Conservation (phyloP, 176 grass and related monocot genomes). For the Pontederia crassipes region DNA sequence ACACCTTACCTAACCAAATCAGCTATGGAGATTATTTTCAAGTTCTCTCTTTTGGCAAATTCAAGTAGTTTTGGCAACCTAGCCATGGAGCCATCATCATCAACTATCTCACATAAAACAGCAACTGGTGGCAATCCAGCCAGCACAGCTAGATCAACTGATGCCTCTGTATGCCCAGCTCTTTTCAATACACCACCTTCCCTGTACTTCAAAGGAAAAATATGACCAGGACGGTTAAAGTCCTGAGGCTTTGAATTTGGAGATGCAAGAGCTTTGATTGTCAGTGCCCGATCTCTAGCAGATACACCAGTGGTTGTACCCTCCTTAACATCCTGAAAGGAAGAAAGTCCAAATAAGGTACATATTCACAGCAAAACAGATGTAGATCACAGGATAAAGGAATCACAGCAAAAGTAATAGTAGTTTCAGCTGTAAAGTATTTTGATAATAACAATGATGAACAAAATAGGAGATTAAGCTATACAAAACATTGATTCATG, state of each 20-base stretch:
- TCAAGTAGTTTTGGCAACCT: conserved; percentile 68
- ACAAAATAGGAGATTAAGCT: too few relatives aligned
- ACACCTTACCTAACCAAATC: conserved; percentile 69
- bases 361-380: neutral
- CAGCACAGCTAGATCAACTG: conserved; percentile 78
- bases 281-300: conserved; percentile 70
- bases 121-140: conserved; percentile 69
- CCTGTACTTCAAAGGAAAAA: conserved; percentile 90
- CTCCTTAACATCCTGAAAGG: conserved; percentile 77
- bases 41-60: conserved; percentile 71
- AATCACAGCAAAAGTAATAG: neutral
- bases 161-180: conserved; percentile 95
- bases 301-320: conserved; percentile 92
- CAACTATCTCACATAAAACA: conserved; percentile 83
- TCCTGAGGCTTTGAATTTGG: conserved; percentile 67
- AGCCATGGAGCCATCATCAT: conserved; percentile 91
- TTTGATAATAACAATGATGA: neutral
- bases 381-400: neutral
- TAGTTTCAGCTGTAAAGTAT: neutral
- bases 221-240: conserved; percentile 87
- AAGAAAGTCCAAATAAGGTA: neutral
- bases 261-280: conserved; percentile 53
- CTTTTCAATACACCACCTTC: conserved; percentile 95
- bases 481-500: too few relatives aligned
- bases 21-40: conserved; percentile 87